Percentiles rank a stretch among this genome's conserved stretches.
Conservation (phyloP, 2,329 filamentous ascomycete genomes). For the Clonostachys rhizophaga region DNA sequence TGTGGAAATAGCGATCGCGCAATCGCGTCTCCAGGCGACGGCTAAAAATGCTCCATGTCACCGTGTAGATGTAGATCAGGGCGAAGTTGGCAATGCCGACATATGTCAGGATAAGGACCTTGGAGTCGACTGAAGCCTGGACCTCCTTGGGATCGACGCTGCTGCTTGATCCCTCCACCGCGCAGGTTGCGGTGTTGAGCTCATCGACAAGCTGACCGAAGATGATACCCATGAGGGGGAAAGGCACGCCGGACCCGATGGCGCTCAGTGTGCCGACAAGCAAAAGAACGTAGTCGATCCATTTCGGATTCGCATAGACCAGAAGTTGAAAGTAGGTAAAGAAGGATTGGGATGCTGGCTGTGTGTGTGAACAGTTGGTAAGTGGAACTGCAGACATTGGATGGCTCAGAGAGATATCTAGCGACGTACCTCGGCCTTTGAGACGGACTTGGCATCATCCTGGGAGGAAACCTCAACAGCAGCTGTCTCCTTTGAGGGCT, state of each 20-base stretch:
- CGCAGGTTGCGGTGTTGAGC: constrained; percentile 53
- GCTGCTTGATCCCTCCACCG: constrained; percentile 14
- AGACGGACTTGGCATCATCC: neutral
- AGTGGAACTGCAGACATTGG: neutral
- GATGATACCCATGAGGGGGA: constrained; percentile 59
- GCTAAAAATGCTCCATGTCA: constrained; percentile 60
- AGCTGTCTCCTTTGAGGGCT: no score
- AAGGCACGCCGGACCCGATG: constrained; percentile 55
- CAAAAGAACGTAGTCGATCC: constrained; percentile 35
- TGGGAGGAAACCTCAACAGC: neutral
- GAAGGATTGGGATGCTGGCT: constrained; percentile 11
- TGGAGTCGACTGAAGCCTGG: constrained; percentile 43
- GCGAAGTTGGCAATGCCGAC: constrained; percentile 59
- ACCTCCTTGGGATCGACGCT: constrained; percentile 14
- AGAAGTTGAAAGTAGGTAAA: constrained; percentile 38
- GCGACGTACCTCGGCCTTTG: constrained; percentile 7
- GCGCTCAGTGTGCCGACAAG: constrained; percentile 35
- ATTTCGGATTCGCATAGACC: constrained; percentile 36
- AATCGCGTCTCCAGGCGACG: constrained; percentile 66
- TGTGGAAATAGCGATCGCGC: constrained; percentile 75
- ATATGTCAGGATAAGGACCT: constrained; percentile 58
- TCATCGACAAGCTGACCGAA: constrained; percentile 61
- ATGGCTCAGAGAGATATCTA: no score
- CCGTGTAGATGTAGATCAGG: constrained; percentile 59
- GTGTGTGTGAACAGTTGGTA: constrained; percentile 4